Evolutionary conservation across 192 early-diverging fungal genomes (phyloP).

Genomic region (Chytriomyces sp.): DNA sequence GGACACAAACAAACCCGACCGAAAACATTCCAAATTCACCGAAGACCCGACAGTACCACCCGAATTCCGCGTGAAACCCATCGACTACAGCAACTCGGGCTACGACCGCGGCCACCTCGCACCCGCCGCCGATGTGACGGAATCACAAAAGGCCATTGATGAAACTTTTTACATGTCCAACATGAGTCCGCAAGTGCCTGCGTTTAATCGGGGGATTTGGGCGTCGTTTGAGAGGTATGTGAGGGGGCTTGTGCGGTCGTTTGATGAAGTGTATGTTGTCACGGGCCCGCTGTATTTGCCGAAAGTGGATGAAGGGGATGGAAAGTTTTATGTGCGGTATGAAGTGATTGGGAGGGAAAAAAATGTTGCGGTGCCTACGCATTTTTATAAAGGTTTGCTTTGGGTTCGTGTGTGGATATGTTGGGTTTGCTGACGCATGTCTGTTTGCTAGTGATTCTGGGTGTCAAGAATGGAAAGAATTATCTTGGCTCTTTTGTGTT

Average conservation of each 20-base stretch:
- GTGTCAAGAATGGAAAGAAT: slow-evolving; percentile 51
- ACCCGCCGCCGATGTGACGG: slow-evolving; percentile 85
- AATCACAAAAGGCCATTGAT: slow-evolving; percentile 73
- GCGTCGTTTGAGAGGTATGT: slow-evolving; percentile 84
- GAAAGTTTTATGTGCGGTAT: slow-evolving; percentile 71
- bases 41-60: slow-evolving; percentile 77
- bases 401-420: background rate
- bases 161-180: slow-evolving; percentile 79
- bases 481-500: slow-evolving; percentile 79
- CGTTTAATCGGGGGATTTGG: slow-evolving; percentile 96
- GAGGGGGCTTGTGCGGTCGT: slow-evolving; percentile 69
- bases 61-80: slow-evolving; percentile 74
- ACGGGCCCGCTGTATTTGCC: slow-evolving; percentile 91
- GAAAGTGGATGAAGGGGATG: slow-evolving; percentile 62
- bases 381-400: slow-evolving; percentile 82
- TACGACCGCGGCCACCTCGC: slow-evolving; percentile 94
- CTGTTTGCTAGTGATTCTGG: slow-evolving; percentile 65
- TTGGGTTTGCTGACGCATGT: background rate
- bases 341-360: slow-evolving; percentile 88
- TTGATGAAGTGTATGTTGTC: slow-evolving; percentile 83
- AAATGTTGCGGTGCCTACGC: slow-evolving; percentile 88
- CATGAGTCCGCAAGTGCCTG: slow-evolving; percentile 49
- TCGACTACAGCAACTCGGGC: slow-evolving; percentile 82
- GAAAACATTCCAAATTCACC: slow-evolving; percentile 75
- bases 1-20: slow-evolving; percentile 44